Evolutionary conservation across 2,329 filamentous ascomycete genomes (phyloP), one percentile per base, ranked within the genome.

Genomic region (Cordyceps tenuipes): DNA sequence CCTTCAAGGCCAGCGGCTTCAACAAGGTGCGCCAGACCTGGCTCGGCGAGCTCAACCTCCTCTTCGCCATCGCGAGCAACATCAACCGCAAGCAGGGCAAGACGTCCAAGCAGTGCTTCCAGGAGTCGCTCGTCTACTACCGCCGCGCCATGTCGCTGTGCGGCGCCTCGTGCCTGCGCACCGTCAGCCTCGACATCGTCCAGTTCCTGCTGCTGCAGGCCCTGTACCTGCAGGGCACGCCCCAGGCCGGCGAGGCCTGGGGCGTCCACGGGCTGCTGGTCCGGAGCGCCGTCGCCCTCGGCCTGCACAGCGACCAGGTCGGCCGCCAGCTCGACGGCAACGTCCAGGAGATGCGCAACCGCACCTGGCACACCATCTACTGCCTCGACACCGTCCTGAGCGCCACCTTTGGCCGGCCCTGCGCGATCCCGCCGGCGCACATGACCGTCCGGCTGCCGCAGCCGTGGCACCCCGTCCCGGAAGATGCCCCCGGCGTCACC

Each of bases 141-240:
- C 68, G 71, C 2, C 68, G 79, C 2, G 77, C 78, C 3, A 69
- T 72, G 23, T 71, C 68, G 0, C 69, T 82, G 0, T 80, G 76
- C 49, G 68, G 76, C 13, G 72, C 69, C 1, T 71, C 77, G 41
- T 73, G 76, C 54, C 64, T 74, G 46, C 67, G 71, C 19, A 72
- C 70, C 2, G 72, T 76, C 2, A 81, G 73, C 36, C 63, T 81
- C 0, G 79, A 82, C 63, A 72, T 73, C 46, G 79, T 82, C 0
- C 79, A 82, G 65, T 75, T 74, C 47, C 71, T 82, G 8, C 69
- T 83, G 0, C 61, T 83, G 0, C 72, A 77, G 63, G 75, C 74
- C 5, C 77, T 80, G 52, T 83, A 82, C 60, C 71, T 82, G 0
- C 80, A 83, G 64, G 79, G 80, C 2, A 82, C 79, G 0, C 77